Evolutionary conservation across 129 eudicot genomes (phyloP), one percentile per base, ranked within the genome.

Genomic region (Chrysanthemum makinoi): DNA sequence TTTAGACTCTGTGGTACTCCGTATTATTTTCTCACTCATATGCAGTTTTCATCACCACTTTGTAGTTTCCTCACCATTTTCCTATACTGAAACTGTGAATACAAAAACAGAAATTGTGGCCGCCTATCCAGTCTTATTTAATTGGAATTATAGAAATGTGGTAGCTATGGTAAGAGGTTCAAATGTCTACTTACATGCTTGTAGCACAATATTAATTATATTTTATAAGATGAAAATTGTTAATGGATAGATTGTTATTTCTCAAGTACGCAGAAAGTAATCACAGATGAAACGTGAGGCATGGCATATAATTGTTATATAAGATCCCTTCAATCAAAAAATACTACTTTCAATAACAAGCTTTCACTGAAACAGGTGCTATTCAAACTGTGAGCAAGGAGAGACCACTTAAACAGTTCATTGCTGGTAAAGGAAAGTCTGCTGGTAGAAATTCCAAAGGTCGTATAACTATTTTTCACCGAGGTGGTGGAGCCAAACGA

Each of bases 401-500:
- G 50, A 81, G 72, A n/a, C 78, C 85, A 56, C 82, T 81, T 62
- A 83, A 77, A 55, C 82, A 78, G 39, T 77, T 82, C 15, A 72
- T 79, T 47, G 12, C 68, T 20, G 79, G 87, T 8, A 80, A 81
- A 79, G 72, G 80, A 26, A 79, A 76, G 55, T 79, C 83, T 47
- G 87, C 85, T 30, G 87, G 95, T 46, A 81, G 95, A 69, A 87
- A 87, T 61, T 80, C 84, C 33, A 65, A 80, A 3, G 90, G 95
- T 8, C 79, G 86, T 62, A 87, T 87, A 22, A 84, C 87, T 19
- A 76, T 66, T 46, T 88, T 65, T 51, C 95, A 88, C 80, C 86
- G 83, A 63, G 88, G 90, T 26, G 89, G 91, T 73, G 95, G 95
- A 51, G 75, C 88, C 33, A 88, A 88, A 70, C 68, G 88, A 70